A percentile compares a stretch with the other conserved stretches of the same genome.
These are phyloP conservation scores for Exophiala bonariae DNA, from an alignment of 2,329 filamentous ascomycete genomes.

Conservation along the genomic window DNA sequence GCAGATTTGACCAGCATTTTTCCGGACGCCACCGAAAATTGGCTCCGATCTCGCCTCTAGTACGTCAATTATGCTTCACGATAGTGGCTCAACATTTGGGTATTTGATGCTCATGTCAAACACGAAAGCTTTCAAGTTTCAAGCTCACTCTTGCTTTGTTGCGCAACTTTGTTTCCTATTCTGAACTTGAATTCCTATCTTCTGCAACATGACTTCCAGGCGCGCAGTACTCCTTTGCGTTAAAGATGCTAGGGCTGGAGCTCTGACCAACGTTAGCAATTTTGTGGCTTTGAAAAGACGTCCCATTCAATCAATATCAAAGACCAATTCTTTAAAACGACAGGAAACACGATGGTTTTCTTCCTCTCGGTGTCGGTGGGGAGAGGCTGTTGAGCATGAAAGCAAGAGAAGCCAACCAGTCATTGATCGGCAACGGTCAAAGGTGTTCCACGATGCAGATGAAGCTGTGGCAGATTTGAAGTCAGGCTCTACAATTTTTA, in stretches of 20 bases:
- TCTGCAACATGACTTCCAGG: constrained; percentile 10
- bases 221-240: constrained; percentile 20
- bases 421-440: constrained; percentile 30
- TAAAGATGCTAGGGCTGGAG: constrained; percentile 12
- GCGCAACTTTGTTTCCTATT: too few species aligned
- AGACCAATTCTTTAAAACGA: constrained; percentile 8
- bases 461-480: constrained; percentile 70
- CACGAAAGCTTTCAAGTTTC: too few species aligned
- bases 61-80: too few species aligned
- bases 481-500: constrained; percentile 69
- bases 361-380: constrained; percentile 11
- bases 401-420: constrained; percentile 6
- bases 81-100: too few species aligned
- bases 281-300: constrained; percentile 5
- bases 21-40: too few species aligned
- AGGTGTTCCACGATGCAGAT: constrained; percentile 53
- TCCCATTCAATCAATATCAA: constrained; percentile 11
- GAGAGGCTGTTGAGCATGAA: constrained; percentile 7
- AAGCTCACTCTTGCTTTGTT: too few species aligned
- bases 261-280: constrained; percentile 2
- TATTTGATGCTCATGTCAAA: too few species aligned
- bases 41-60: too few species aligned
- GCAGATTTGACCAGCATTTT: too few species aligned
- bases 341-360: constrained; percentile 18
- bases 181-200: not conserved